Percentiles rank a stretch among this genome's conserved stretches.
phyloP scores from a whole-genome alignment of 345 rosid species.

The Bretschneidera sinensis region DNA sequence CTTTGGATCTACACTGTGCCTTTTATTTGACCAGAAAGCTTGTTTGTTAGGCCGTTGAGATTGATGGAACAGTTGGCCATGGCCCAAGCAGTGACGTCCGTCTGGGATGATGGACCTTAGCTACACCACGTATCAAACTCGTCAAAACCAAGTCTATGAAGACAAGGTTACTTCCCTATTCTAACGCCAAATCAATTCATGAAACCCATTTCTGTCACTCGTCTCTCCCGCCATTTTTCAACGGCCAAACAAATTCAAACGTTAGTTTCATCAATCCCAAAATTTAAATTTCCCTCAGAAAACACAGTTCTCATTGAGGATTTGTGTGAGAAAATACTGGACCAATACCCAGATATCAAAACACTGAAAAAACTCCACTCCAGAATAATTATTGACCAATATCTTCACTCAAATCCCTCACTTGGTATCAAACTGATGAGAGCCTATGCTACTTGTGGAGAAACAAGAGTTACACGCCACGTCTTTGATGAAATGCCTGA shows the following conservation, averaged over 20 bases:
- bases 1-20: no score
- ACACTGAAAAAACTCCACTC: constrained; percentile 45
- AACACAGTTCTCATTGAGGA: constrained; percentile 23
- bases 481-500: constrained; percentile 63
- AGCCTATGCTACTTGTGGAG: constrained; percentile 41
- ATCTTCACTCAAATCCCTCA: constrained; percentile 33
- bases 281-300: constrained; percentile 3
- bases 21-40: no score
- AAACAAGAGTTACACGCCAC: constrained; percentile 42
- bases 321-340: constrained; percentile 38
- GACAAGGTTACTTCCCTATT: background rate
- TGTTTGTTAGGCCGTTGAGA: no score
- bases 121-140: no score
- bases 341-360: constrained; percentile 44
- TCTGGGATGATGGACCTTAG: no score
- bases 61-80: no score
- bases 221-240: constrained; percentile 27
- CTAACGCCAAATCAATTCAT: constrained; percentile 21
- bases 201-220: constrained; percentile 31
- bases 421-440: constrained; percentile 60
- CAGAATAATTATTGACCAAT: constrained; percentile 26
- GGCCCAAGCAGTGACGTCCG: no score
- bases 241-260: constrained; percentile 15
- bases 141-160: background rate
- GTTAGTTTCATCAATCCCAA: constrained; percentile 16